Conservation (phyloP, 495 filamentous ascomycete genomes). For the Oidiodendron maius region DNA sequence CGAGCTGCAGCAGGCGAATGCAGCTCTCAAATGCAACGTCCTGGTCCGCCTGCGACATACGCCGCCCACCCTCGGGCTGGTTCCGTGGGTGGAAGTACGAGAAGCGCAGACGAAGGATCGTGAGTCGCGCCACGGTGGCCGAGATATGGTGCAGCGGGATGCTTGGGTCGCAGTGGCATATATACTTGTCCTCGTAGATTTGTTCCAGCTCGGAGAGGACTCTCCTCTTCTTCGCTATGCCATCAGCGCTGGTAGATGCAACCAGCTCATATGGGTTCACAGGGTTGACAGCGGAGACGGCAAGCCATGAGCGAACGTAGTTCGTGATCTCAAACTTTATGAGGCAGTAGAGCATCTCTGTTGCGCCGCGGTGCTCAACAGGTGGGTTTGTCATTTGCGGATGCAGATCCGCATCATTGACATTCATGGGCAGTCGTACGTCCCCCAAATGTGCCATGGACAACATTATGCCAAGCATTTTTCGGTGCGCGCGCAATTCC, state of each 20-base stretch:
- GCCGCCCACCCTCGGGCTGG: constrained; percentile 22
- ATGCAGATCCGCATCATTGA: constrained; percentile 69
- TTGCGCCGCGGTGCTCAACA: constrained; percentile 16
- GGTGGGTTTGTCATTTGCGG: neutral
- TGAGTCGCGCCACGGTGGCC: constrained; percentile 40
- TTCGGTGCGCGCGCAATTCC: constrained; percentile 52
- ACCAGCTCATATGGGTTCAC: constrained; percentile 39
- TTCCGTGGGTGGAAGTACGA: constrained; percentile 38
- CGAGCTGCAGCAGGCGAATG: constrained; percentile 32
- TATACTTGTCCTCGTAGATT: constrained; percentile 47
- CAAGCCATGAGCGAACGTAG: constrained; percentile 36
- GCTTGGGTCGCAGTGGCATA: constrained; percentile 53
- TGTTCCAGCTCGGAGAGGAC: constrained; percentile 29
- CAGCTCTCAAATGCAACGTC: constrained; percentile 33
- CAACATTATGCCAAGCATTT: neutral
- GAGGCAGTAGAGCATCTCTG: constrained; percentile 26
- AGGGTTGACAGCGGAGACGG: constrained; percentile 33
- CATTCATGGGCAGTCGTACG: constrained; percentile 62
- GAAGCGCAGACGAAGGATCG: constrained; percentile 30
- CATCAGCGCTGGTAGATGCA: constrained; percentile 45
- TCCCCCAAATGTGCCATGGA: constrained; percentile 59
- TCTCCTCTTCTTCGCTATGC: constrained; percentile 6
- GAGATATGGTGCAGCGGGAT: constrained; percentile 54
- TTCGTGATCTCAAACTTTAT: constrained; percentile 27
- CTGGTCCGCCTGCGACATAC: constrained; percentile 30